Base-by-base conservation (phyloP, 1,284 basidiomycete species). In the Chalciporus piperatoides region DNA sequence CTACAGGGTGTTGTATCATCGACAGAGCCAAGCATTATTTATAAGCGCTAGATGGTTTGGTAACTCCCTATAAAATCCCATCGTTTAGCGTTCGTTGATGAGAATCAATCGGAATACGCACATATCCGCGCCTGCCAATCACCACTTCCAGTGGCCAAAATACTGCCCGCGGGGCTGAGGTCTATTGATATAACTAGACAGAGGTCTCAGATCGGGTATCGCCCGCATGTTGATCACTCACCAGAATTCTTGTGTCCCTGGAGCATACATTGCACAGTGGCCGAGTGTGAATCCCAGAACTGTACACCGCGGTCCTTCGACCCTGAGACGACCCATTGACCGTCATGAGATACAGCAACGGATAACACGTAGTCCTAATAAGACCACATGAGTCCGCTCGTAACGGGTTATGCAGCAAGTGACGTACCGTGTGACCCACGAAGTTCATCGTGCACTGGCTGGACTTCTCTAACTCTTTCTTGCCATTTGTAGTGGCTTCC, bases 211-310 rank as follows among this genome's bases (percentile, higher is more conserved):
- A 49, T 46, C 46, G 19, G 46, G 39, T 21, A 50, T 37, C 24
- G 40, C 42, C 32, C 12, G 3, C 41, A 25, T 17, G 12, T 37
- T 38, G 37, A 46, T 36, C 6, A 55, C 65, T 23, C 47, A 84
- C 78, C 84, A 35, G 86, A 87, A 65, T 94, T 94, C 70, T 92
- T 93, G 70, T 95, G 92, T 2, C 91, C 92, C 67, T 92, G 90
- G 6, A 96, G 71, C 74, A 92, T 85, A 57, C 90, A 83, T 63
- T 93, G 90, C 37, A 87, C 80, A 56, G 83, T 79, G 1, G 82
- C 88, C 6, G 78, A 81, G 52, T 76, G 75, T 14, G 86, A 80
- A 62, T 95, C 89, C 91, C 92, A 96, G 65, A 93, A 89, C 65
- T 90, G 85, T 32, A 96, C 90, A 1, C 86, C 84, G 19, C 92